Base-by-base conservation (phyloP, 768 basidiomycete species). In the Podaxis pistillaris region DNA sequence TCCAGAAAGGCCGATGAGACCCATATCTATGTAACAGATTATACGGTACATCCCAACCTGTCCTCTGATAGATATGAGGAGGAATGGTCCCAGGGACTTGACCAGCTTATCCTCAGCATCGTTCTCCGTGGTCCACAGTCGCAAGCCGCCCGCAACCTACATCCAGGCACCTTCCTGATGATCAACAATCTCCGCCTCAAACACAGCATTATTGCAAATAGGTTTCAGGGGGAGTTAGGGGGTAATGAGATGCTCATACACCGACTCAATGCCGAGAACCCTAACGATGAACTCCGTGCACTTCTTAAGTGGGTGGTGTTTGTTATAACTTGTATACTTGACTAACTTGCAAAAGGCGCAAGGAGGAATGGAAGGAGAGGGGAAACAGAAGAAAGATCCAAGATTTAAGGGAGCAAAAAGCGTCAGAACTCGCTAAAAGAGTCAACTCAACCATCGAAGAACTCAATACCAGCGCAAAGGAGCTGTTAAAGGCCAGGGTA, bases 11-110 rank as follows among this genome's bases (percentile, higher is more conserved):
- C 67, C 37, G 70, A 74, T 28, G 69, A 70, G 22, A 71, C 79
- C 3, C 76, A 74, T 54, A 70, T 89, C 41, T 86, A 82, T 64
- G 82, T 87, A 33, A 89, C 88, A 9, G 89, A 91, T 70, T 90
- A 89, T 68, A 87, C 87, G 2, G 69, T 74, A 2, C 80, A 86
- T 57, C 66, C 77, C 4, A 72, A 79, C 52, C 73, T 88, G 38
- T 67, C 73, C 3, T 64, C 71, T 17, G 60, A 69, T 2, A 60
- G 68, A 22, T 65, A 71, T 9, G 65, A 73, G 8, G 72, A 74
- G 52, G 67, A 72, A 19, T 83, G 82, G 79, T 73, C 79, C 2
- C 60, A 58, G n/a, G 75, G 76, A 19, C 76, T 86, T 17, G 74
- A 80, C 40, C 80, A 81, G 17, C 76, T 75, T 26, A 75, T 88